These are phyloP conservation scores for Mycena indigotica DNA, from an alignment of 768 basidiomycete genomes.

Conservation along the genomic window DNA sequence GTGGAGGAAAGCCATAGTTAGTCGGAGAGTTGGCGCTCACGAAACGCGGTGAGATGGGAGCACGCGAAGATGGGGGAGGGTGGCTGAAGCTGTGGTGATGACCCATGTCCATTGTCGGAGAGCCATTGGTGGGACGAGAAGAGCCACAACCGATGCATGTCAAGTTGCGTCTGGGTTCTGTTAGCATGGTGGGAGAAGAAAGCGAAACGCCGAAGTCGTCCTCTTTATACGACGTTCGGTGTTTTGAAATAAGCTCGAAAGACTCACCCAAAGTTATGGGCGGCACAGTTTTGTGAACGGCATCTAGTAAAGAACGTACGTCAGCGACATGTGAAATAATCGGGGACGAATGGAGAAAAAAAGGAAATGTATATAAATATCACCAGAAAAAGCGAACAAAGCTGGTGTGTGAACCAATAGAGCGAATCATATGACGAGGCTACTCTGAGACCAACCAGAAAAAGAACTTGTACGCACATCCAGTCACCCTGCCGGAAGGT, in stretches of 20 bases:
- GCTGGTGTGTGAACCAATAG: slow-evolving; percentile 7
- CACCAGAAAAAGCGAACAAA: slow-evolving; percentile 19
- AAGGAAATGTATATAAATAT: slow-evolving; percentile 20
- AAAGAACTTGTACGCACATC: slow-evolving; percentile 58
- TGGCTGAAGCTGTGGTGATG: slow-evolving; percentile 8
- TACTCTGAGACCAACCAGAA: background rate
- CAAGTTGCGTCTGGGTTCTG: slow-evolving; percentile 68
- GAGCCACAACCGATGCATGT: slow-evolving; percentile 78
- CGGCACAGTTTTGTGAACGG: slow-evolving; percentile 65
- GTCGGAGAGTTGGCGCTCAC: slow-evolving; percentile 13
- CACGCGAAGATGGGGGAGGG: slow-evolving; percentile 2
- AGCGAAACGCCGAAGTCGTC: slow-evolving; percentile 14
- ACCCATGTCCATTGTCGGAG: slow-evolving; percentile 32
- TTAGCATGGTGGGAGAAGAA: slow-evolving; percentile 39
- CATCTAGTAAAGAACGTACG: slow-evolving; percentile 50
- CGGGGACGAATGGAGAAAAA: slow-evolving; percentile 12
- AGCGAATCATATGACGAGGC: slow-evolving; percentile 17
- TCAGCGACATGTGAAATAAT: slow-evolving; percentile 25
- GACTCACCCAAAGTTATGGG: slow-evolving; percentile 85
- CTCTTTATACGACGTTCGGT: slow-evolving; percentile 3
- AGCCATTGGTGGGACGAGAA: slow-evolving; percentile 46
- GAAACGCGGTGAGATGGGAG: slow-evolving; percentile 19
- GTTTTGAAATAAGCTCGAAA: slow-evolving; percentile 16
- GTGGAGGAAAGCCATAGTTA: slow-evolving; percentile 9
- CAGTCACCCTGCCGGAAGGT: slow-evolving; percentile 73